Conservation (phyloP, 768 basidiomycete species). For the Amylocystis lapponica region DNA sequence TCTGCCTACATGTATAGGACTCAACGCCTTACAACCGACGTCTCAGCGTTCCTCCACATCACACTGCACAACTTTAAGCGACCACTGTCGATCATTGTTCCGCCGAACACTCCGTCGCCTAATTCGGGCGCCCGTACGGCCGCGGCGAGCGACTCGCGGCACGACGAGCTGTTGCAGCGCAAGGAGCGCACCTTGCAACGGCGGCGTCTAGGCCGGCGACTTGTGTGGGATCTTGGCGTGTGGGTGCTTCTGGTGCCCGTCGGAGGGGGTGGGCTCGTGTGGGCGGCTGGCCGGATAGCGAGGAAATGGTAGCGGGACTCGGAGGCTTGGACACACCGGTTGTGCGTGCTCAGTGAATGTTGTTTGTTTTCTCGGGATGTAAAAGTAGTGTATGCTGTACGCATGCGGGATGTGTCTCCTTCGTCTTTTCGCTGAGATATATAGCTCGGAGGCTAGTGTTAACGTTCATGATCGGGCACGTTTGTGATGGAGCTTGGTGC, state of each 20-base stretch:
- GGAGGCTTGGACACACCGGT: too few species aligned
- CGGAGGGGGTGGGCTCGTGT: slow-evolving; percentile 49
- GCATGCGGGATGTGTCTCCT: too few species aligned
- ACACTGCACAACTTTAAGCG: slow-evolving; percentile 78
- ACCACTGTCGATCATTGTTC: slow-evolving; percentile 79
- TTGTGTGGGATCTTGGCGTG: slow-evolving; percentile 81
- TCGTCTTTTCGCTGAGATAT: too few species aligned
- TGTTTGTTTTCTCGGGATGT: too few species aligned
- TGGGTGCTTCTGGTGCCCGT: slow-evolving; percentile 67
- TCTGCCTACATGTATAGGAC: neutral
- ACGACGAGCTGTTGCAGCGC: slow-evolving; percentile 72
- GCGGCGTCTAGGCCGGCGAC: slow-evolving; percentile 59
- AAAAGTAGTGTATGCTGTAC: too few species aligned
- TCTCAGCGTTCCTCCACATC: slow-evolving; percentile 66
- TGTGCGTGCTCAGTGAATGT: too few species aligned
- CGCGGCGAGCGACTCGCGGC: slow-evolving; percentile 27
- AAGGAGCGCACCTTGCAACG: slow-evolving; percentile 85
- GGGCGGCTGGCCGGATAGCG: slow-evolving; percentile 49
- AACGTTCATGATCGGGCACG: too few species aligned
- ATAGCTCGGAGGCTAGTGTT: too few species aligned
- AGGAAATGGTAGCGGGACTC: slow-evolving; percentile 52
- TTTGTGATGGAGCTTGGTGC: too few species aligned
- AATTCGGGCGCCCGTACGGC: slow-evolving; percentile 13
- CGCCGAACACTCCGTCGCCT: slow-evolving; percentile 31
- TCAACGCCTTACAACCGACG: neutral